Evolutionary conservation across 805 yeast species (phyloP), one percentile per base, ranked within the genome.

Genomic region (Deakozyma indianensis): DNA sequence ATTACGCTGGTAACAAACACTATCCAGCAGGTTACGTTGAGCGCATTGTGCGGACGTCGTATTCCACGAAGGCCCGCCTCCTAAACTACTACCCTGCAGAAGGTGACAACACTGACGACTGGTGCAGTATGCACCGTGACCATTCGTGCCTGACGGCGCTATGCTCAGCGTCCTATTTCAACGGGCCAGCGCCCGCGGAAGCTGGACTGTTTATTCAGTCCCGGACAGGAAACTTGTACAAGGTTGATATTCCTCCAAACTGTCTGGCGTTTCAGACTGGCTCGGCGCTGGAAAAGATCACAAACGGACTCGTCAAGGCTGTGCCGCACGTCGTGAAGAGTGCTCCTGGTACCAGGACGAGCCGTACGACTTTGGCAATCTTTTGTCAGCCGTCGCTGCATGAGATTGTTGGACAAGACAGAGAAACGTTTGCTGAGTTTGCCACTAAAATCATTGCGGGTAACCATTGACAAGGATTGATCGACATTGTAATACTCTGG

Each of bases 71-170:
- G 52, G 81, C 81, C 1, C 59, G 82, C 25, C 57, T 77, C 28
- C 57, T 77, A 40, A 80, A 77, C 50, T 77, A 77, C 52, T 75
- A 62, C 48, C 74, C 79, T 1, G 45, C 52, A 2, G 42, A 45
- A 4, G 45, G 41, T 1, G n/a, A 35, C 4, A 50, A 47, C 1
- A 18, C 11, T 3, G 47, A 42, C 5, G 61, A 58, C 38, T 77
- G 82, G 82, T 77, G 82, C 56, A 80, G 80, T 0, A 78, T 74
- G 51, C 82, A 77, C 53, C 51, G 68, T 38, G 82, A 77, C 55
- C 81, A 76, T 51, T 71, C 77, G 3, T 74, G 80, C 53, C 58
- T 77, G 21, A 77, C 82, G 0, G 81, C 77, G 0, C 60, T 77
- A 18, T 74, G 80, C 1, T 69, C 77, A 21, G 79, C 80, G 11